A percentile compares a stretch with the other conserved stretches of the same genome.
These are phyloP conservation scores for Ampelocalamus luodianensis DNA, from an alignment of 176 grass and related monocot genomes.

Conservation along the genomic window DNA sequence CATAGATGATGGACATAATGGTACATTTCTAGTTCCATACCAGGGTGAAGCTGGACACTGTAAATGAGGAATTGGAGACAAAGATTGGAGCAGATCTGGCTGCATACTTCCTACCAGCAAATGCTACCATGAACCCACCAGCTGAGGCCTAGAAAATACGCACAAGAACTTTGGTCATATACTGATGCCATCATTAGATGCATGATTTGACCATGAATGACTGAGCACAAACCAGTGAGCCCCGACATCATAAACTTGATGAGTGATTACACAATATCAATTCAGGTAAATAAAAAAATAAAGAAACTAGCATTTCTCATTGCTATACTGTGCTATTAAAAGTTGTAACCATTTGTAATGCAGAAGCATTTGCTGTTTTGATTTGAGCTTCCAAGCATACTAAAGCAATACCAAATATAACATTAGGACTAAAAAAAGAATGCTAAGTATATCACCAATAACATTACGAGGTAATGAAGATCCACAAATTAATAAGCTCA, in stretches of 20 bases:
- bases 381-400: conserved; percentile 3
- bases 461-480: background rate
- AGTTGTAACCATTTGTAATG: background rate
- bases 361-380: background rate
- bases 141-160: conserved; percentile 61
- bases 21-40: conserved; percentile 51
- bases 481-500: background rate
- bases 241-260: background rate
- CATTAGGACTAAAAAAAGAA: background rate
- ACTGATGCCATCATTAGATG: conserved; percentile 21
- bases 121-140: conserved; percentile 98
- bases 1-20: background rate
- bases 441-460: background rate
- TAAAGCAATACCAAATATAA: background rate
- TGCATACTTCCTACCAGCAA: conserved; percentile 91
- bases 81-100: conserved; percentile 72
- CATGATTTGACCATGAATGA: conserved; percentile 20
- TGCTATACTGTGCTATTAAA: background rate
- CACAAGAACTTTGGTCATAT: conserved; percentile 27
- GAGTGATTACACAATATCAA: background rate
- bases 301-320: background rate
- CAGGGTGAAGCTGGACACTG: conserved; percentile 94
- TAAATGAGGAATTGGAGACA: conserved; percentile 65
- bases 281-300: background rate
- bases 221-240: background rate